phyloP scores from a whole-genome alignment of 164 flowering plant genomes.

The Annona cherimola region DNA sequence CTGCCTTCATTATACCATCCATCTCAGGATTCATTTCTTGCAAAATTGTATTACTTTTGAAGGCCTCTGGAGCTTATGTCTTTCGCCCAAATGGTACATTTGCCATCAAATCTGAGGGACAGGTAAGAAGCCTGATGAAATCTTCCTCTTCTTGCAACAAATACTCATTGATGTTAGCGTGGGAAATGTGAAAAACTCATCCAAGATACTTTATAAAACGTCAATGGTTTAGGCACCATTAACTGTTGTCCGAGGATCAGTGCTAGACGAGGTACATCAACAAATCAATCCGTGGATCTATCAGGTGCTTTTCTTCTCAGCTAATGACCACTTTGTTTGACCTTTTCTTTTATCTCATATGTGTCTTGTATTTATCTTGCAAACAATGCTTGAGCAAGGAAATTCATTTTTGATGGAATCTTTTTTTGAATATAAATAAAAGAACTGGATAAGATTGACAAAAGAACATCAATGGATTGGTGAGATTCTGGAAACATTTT shows the following conservation, averaged over 20 bases:
- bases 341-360: neutral
- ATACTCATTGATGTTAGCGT: neutral
- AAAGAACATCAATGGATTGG: neutral
- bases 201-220: neutral
- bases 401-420: neutral
- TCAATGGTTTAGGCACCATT: slow-evolving; percentile 46
- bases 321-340: neutral
- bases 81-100: slow-evolving; percentile 89
- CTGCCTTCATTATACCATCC: neutral
- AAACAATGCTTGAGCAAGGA: neutral
- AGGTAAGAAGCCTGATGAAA: slow-evolving; percentile 33
- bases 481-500: neutral
- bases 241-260: slow-evolving; percentile 11
- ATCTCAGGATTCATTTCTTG: slow-evolving; percentile 9
- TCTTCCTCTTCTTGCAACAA: neutral
- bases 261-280: slow-evolving; percentile 12
- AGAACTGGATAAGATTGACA: neutral
- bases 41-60: slow-evolving; percentile 17
- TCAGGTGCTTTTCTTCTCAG: neutral
- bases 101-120: slow-evolving; percentile 40
- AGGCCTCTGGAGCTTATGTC: slow-evolving; percentile 97
- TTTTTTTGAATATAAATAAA: too few relatives aligned
- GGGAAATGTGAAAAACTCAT: neutral
- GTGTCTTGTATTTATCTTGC: neutral
- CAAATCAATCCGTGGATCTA: slow-evolving; percentile 10